Conservation (phyloP, 1,139 yeast genomes). For the Kodamaea alishanica region DNA sequence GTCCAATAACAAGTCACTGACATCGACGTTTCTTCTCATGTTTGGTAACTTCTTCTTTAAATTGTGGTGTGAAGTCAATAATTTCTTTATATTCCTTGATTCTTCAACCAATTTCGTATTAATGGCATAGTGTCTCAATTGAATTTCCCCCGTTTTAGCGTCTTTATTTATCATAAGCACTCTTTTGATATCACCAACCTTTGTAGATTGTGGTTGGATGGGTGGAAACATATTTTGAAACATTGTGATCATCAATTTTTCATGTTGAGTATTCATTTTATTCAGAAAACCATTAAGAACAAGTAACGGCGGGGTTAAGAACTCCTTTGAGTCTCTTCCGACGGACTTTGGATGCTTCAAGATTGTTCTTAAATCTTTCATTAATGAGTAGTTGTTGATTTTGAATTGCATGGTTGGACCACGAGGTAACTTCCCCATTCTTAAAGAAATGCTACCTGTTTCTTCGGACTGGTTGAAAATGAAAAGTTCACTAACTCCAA, state of each 20-base stretch:
- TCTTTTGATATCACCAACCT: conserved; percentile 70
- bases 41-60: conserved; percentile 72
- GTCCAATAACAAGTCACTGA: conserved; percentile 79
- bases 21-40: conserved; percentile 63
- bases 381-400: conserved; percentile 71
- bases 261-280: conserved; percentile 57
- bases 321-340: conserved; percentile 60
- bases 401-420: conserved; percentile 92
- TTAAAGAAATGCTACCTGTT: conserved; percentile 75
- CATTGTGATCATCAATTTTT: conserved; percentile 80
- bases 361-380: conserved; percentile 73
- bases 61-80: conserved; percentile 62
- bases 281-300: conserved; percentile 82
- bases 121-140: conserved; percentile 86
- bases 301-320: conserved; percentile 76
- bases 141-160: conserved; percentile 65
- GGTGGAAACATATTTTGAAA: conserved; percentile 97
- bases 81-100: conserved; percentile 71
- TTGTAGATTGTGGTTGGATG: conserved; percentile 75
- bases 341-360: conserved; percentile 69
- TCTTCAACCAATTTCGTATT: conserved; percentile 86
- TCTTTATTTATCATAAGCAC: conserved; percentile 81
- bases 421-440: conserved; percentile 84
- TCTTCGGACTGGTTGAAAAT: conserved; percentile 78
- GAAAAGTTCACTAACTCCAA: conserved; percentile 86